Percentiles rank a stretch among this genome's conserved stretches.
These are phyloP conservation scores for Globisporangium irregulare DNA, from an alignment of 352 stramenopile genomes.

Conservation along the genomic window DNA sequence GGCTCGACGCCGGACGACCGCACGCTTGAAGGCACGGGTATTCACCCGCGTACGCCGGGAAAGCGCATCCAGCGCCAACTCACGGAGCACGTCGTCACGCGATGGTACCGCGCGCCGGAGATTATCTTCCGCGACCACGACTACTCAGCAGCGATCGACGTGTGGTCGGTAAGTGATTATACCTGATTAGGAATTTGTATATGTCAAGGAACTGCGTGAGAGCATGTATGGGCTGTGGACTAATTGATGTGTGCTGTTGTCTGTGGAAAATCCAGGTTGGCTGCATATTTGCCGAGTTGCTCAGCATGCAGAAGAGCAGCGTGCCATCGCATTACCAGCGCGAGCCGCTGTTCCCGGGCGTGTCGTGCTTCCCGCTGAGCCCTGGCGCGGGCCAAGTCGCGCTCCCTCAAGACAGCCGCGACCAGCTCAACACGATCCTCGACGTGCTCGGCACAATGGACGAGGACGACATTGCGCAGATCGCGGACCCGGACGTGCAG, in stretches of 20 bases:
- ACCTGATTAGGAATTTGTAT: not conserved
- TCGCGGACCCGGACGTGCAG: slow-evolving; percentile 80
- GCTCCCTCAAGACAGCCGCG: slow-evolving; percentile 78
- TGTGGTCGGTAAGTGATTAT: slow-evolving; percentile 75
- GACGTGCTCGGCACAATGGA: slow-evolving; percentile 85
- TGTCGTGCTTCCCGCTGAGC: slow-evolving; percentile 87
- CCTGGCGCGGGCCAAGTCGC: slow-evolving; percentile 71
- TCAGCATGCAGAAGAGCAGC: slow-evolving; percentile 96
- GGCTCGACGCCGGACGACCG: slow-evolving; percentile 51
- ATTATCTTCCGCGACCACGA: slow-evolving; percentile 92
- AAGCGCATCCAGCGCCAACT: slow-evolving; percentile 89
- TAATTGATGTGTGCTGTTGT: slow-evolving; percentile 2
- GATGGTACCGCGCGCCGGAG: slow-evolving; percentile 94
- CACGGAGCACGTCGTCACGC: slow-evolving; percentile 94
- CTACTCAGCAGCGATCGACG: slow-evolving; percentile 85
- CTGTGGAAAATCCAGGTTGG: slow-evolving; percentile 57
- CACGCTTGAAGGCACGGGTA: slow-evolving; percentile 52
- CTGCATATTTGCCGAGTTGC: slow-evolving; percentile 94
- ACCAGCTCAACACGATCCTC: slow-evolving; percentile 88
- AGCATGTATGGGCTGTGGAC: not conserved
- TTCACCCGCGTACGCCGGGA: slow-evolving; percentile 69
- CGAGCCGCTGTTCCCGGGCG: slow-evolving; percentile 92
- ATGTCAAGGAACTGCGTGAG: not conserved
- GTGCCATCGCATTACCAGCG: slow-evolving; percentile 93
- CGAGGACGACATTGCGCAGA: slow-evolving; percentile 82